Percentiles rank a stretch among this genome's conserved stretches.
phyloP scores from a whole-genome alignment of 257 asterid genomes.

The Ophiorrhiza pumila region DNA sequence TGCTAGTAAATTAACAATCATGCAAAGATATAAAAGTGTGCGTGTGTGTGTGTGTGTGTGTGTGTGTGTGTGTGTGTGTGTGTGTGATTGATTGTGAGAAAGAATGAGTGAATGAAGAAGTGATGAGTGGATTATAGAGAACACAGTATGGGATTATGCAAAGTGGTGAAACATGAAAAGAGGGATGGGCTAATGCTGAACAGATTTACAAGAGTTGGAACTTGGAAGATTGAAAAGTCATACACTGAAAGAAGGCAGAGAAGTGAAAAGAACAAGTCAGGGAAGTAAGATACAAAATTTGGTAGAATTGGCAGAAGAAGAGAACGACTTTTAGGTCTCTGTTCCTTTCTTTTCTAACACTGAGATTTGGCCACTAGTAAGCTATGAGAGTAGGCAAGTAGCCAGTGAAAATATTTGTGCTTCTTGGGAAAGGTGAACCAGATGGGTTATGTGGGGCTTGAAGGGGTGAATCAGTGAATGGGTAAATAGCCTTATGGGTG shows the following conservation, averaged over 20 bases:
- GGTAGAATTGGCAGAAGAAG: constrained; percentile 28
- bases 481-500: too few relatives aligned
- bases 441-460: not conserved
- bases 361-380: constrained; percentile 39
- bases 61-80: too few relatives aligned
- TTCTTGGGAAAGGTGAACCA: constrained; percentile 2
- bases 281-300: constrained; percentile 33
- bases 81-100: too few relatives aligned
- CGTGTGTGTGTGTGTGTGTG: too few relatives aligned
- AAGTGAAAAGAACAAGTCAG: constrained; percentile 70
- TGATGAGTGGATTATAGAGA: not conserved
- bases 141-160: not conserved
- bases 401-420: constrained; percentile 35
- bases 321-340: constrained; percentile 25
- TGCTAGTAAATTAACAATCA: not conserved
- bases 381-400: constrained; percentile 20
- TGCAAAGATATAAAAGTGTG: too few relatives aligned
- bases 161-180: not conserved
- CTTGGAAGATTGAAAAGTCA: constrained; percentile 2
- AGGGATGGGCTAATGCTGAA: not conserved
- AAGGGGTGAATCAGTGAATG: too few relatives aligned
- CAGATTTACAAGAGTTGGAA: constrained; percentile 10
- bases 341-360: constrained; percentile 29
- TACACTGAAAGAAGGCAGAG: constrained; percentile 18
- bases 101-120: too few relatives aligned